Evolutionary conservation across 169 alveolate genomes (phyloP), one percentile per base, ranked within the genome.

Genomic region (Plasmodium gonderi): DNA sequence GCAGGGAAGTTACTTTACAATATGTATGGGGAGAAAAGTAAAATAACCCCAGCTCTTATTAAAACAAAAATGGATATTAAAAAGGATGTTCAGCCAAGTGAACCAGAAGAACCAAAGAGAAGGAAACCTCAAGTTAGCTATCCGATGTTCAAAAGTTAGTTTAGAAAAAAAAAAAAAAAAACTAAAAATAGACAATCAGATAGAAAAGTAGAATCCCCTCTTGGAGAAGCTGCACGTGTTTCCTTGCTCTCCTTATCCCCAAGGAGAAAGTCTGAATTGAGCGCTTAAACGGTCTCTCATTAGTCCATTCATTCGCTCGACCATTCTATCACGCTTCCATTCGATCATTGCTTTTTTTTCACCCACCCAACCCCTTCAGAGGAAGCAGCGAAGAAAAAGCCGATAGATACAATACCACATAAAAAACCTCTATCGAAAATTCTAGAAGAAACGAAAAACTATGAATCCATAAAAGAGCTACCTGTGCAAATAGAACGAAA

Each of bases 1-100:
- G 90, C 94, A 64, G 94, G 94, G 26, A 90, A 90, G 42, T 54
- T 90, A 67, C 81, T 90, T 65, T 90, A 90, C 38, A 20, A 78
- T 7, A 36, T 90, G 11, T 90, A 90, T 20, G 94, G 94, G 47
- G 94, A 90, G 49, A 78, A 36, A 17, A 60, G 60, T 40, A 90
- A 90, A 65, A 90, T 90, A 29, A 90, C 45, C 60, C 94, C 94
- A 11, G 49, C 42, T 7, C 47, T 85, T 20, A 74, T 74, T 17
- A 23, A 26, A 11, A 9, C 79, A 29, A 72, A 75, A 77, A 74
- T 29, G 42, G 36, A 12, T 49, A 65, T 65, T 31, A 60, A 74
- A 77, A 77, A 74, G 3, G 44, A 82, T 7, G n/a, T 44, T 4
- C 45, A 36, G 33, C 54, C 45, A 54, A 72, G 60, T 45, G 44